phyloP scores from a whole-genome alignment of 495 filamentous ascomycete species.

The Penicillium pancosmium region DNA sequence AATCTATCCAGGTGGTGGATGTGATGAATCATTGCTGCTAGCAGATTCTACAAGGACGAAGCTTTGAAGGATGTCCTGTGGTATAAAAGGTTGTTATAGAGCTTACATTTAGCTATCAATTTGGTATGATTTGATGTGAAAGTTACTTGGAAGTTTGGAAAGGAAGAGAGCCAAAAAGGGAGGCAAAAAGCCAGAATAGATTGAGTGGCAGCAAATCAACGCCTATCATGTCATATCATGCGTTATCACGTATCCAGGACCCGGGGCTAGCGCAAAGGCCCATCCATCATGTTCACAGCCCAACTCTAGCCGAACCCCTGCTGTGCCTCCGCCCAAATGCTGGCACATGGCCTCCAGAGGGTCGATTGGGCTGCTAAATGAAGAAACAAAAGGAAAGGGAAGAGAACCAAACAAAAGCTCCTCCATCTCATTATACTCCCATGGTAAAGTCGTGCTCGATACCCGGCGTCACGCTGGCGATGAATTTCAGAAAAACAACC shows the following conservation, averaged over 20 bases:
- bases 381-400: neutral
- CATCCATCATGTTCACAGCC: neutral
- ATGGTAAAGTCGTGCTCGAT: slow-evolving; percentile 99
- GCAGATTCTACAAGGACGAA: neutral
- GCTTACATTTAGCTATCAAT: neutral
- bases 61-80: too few relatives aligned
- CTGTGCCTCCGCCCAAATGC: neutral
- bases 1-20: neutral
- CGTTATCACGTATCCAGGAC: neutral
- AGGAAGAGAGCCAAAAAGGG: slow-evolving; percentile 6
- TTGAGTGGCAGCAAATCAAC: slow-evolving; percentile 22
- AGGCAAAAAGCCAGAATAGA: slow-evolving; percentile 1
- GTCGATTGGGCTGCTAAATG: too few relatives aligned
- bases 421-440: slow-evolving; percentile 64
- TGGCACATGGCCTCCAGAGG: too few relatives aligned
- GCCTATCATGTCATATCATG: slow-evolving; percentile 18
- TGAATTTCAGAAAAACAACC: slow-evolving; percentile 97
- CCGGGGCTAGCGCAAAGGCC: neutral
- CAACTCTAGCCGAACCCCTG: neutral
- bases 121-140: neutral
- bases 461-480: slow-evolving; percentile 93
- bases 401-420: neutral
- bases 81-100: neutral
- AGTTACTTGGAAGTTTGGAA: neutral
- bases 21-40: slow-evolving; percentile 4